Conservation (phyloP, 306 rosid species). For the Dicorynia guianensis region DNA sequence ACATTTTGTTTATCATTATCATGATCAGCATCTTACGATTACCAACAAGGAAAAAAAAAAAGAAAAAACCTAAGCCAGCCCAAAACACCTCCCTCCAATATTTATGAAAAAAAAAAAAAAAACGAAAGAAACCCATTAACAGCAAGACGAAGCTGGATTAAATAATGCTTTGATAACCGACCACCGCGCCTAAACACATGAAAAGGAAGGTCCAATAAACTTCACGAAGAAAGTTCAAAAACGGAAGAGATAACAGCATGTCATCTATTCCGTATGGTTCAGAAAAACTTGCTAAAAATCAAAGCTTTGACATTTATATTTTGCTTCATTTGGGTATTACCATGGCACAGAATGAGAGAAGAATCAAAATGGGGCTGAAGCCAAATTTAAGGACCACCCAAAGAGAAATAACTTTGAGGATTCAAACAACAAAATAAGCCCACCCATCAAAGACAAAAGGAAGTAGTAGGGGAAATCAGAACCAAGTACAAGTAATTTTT, state of each 20-base stretch:
- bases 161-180: neutral
- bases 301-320: constrained; percentile 6
- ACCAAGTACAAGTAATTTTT: constrained; percentile 22
- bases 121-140: constrained; percentile 8
- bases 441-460: neutral
- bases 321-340: constrained; percentile 11
- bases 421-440: neutral
- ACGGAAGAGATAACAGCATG: neutral
- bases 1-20: constrained; percentile 15
- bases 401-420: neutral
- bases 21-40: neutral
- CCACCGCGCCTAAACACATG: constrained; percentile 40
- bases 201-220: constrained; percentile 28
- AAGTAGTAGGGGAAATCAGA: neutral
- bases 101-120: neutral
- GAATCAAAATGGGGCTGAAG: constrained; percentile 10
- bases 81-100: constrained; percentile 20
- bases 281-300: neutral
- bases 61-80: constrained; percentile 18
- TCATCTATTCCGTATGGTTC: neutral
- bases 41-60: constrained; percentile 4
- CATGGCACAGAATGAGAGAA: constrained; percentile 38
- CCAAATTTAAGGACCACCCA: constrained; percentile 1
- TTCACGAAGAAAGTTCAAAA: neutral
- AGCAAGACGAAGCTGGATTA: constrained; percentile 21